Evolutionary conservation across 2,329 filamentous ascomycete genomes (phyloP), one percentile per base, ranked within the genome.

Genomic region (Sporothrix brunneoviolacea): DNA sequence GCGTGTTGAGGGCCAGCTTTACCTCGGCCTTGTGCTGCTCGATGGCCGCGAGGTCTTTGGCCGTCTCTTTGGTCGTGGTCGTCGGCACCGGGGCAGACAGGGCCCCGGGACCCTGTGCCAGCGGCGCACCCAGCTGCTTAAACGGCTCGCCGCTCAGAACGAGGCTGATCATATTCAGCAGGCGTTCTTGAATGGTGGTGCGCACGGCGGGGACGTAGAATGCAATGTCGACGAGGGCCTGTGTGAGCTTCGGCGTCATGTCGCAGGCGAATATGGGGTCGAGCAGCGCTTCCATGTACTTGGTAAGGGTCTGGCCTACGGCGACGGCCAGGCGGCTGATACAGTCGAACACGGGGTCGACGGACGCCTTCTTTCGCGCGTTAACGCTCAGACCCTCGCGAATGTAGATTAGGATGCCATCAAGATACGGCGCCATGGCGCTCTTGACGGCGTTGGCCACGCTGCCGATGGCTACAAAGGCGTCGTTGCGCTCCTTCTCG

Each of bases 191-290:
- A 36, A 98, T 97, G 7, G 83, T 91, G 2, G 86, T 79, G 64
- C 95, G 93, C 51, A 96, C 89, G 0, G 94, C 90, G 0, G 91
- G 93, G 41, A 98, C 96, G 64, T 98, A 97, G 64, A 97, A 95
- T 24, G 93, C 93, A 88, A 98, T 96, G 62, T 98, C 94, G 19
- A 97, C 91, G 48, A 98, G 74, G 3, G 94, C 94, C 64, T 97
- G 91, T 0, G 91, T 96, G 21, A 98, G 77, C 58, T 94, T 93
- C 51, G 91, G 87, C 33, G 90, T 96, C 47, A 98, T 75, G 43
- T 95, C 93, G 64, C 93, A 98, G 15, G 89, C 91, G 67, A 98
- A 98, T 53, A 98, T 96, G 10, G 94, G 91, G 59, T 96, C 91
- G 9, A 98, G 77, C 24, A 98, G 73, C 12, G 91, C 88, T 64